Evolutionary conservation across 2,329 filamentous ascomycete genomes (phyloP).

Genomic region (Corinectria fuckeliana): DNA sequence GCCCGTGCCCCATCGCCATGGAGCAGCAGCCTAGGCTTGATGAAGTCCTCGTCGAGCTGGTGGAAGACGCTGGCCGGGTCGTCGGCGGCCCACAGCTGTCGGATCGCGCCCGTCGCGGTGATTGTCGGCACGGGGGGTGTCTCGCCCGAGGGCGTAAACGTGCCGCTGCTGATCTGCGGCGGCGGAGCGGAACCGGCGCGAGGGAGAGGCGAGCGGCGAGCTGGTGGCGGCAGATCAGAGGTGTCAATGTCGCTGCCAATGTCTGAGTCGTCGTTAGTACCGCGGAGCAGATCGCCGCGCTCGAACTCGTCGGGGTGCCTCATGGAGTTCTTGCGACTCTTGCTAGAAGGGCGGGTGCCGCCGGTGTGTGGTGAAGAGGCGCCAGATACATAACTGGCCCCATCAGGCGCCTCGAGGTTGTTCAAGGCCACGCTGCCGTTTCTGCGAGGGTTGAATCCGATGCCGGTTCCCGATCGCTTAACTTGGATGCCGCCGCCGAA

Average conservation of each 20-base stretch:
- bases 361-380: conserved; percentile 56
- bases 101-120: conserved; percentile 78
- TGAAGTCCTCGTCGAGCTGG: conserved; percentile 93
- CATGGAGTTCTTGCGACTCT: conserved; percentile 60
- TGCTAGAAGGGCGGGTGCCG: conserved; percentile 51
- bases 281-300: conserved; percentile 61
- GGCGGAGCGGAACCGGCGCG: conserved; percentile 35
- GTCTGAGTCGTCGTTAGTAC: conserved; percentile 62
- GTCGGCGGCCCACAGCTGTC: conserved; percentile 81
- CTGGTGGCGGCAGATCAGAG: conserved; percentile 70
- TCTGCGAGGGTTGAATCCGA: conserved; percentile 77
- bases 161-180: conserved; percentile 38
- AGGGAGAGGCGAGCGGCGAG: conserved; percentile 50
- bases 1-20: conserved; percentile 62
- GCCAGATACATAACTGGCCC: conserved; percentile 60
- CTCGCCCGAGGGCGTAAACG: conserved; percentile 42
- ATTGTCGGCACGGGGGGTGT: conserved; percentile 51
- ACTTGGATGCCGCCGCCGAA: conserved; percentile 76
- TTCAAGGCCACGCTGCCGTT: conserved; percentile 67
- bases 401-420: conserved; percentile 52
- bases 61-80: conserved; percentile 91
- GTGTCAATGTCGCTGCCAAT: conserved; percentile 69
- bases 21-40: conserved; percentile 88
- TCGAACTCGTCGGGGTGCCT: conserved; percentile 56
- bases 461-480: conserved; percentile 77